A percentile compares a stretch with the other conserved stretches of the same genome.
These are phyloP conservation scores for Rickenella mellea DNA, from an alignment of 768 basidiomycete genomes.

Conservation along the genomic window DNA sequence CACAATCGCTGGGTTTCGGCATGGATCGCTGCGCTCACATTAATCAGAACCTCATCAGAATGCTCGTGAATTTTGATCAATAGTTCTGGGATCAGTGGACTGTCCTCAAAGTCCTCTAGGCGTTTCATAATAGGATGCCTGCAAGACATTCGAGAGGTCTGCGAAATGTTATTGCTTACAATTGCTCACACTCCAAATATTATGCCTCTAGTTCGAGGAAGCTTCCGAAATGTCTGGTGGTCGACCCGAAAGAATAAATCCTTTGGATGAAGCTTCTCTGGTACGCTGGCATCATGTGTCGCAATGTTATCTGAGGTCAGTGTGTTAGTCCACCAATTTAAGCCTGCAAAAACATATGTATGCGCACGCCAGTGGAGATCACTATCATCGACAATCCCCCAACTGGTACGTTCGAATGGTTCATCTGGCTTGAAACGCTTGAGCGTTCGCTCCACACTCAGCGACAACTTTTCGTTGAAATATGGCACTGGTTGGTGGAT, in stretches of 20 bases:
- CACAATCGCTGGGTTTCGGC: not conserved
- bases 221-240: slow-evolving; percentile 28
- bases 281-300: no score
- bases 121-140: slow-evolving; percentile 22
- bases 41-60: slow-evolving; percentile 15
- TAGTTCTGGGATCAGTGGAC: slow-evolving; percentile 22
- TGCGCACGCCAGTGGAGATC: slow-evolving; percentile 19
- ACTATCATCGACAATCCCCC: slow-evolving; percentile 25
- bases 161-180: not conserved
- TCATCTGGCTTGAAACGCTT: slow-evolving; percentile 22
- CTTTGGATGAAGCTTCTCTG: slow-evolving; percentile 16
- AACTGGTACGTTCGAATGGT: slow-evolving; percentile 26
- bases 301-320: slow-evolving; percentile 20
- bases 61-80: slow-evolving; percentile 22
- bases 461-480: slow-evolving; percentile 25
- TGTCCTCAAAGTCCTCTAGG: slow-evolving; percentile 22
- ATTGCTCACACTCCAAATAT: slow-evolving; percentile 22
- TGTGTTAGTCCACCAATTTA: no score
- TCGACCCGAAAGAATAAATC: slow-evolving; percentile 24
- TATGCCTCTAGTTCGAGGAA: slow-evolving; percentile 20
- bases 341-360: not conserved
- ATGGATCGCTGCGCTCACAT: slow-evolving; percentile 12
- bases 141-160: not conserved
- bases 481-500: slow-evolving; percentile 21
- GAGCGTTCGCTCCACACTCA: slow-evolving; percentile 25